Base-by-base conservation (phyloP, 768 basidiomycete genomes). In the Agaricus blazei region DNA sequence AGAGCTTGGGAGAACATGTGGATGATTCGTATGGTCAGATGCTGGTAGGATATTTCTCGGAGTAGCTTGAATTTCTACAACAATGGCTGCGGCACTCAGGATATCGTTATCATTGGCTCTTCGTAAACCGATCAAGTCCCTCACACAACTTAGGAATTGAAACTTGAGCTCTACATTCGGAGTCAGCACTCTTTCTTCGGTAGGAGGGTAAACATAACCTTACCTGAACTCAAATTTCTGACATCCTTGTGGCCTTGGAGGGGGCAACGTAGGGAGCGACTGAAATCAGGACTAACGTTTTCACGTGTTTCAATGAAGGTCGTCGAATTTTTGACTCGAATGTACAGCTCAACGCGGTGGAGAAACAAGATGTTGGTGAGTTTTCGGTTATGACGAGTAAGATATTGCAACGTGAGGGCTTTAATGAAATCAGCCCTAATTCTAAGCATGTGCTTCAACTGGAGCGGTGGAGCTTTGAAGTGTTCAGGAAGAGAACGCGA, bases 281-380 rank as follows among this genome's bases (percentile, higher is more conserved):
- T 45, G 11, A 54, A 12, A 12, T 14, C 29, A 3, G 23, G 12
- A 41, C 14, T 14, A 15, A 12, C 12, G n/a, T 8, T 24, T 7
- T 34, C 7, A 15, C 14, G 7, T 9, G 8, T n/a, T 9, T 48
- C 3, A n/a, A n/a, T 14, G 12, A 24, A 24, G 19, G 23, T 23
- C 1, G 37, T 37, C 24, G 53, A 47, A 45, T 54, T 54, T 26
- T 54, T 54, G 7, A 47, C 48, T n/a, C 53, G 36, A 29, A 54
- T 48, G 19, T 54, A 54, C n/a, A 54, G 53, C 24, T 54, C 53
- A 11, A 54, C 46, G 29, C 53, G 53, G 31, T 54, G 53, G 2
- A 23, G 38, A 11, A 48, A 27, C 15, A 54, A 26, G 14, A 44
- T 29, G 19, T 38, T 45, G 48, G 40, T 38, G 9, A 54, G 26